phyloP scores from a whole-genome alignment of 495 filamentous ascomycete genomes.

The Trichocladium uniseriatum region DNA sequence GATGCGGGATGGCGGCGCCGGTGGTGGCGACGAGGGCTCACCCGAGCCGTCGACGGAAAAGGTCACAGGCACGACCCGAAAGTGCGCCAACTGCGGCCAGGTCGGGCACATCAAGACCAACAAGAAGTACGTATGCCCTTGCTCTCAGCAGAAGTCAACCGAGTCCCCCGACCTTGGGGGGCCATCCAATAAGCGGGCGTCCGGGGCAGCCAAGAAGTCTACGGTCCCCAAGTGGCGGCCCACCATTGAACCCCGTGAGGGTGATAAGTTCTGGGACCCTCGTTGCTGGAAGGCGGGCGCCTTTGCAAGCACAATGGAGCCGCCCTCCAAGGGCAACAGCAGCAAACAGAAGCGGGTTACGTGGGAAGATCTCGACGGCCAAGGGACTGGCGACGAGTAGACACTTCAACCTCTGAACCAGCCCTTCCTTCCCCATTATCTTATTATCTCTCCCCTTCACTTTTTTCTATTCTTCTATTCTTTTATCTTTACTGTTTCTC shows the following conservation, averaged over 20 bases:
- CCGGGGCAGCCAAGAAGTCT: too few relatives aligned
- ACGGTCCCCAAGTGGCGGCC: background rate
- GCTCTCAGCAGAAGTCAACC: background rate
- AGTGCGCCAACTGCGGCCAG: conserved; percentile 94
- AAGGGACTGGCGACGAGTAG: background rate
- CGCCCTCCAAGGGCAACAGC: background rate
- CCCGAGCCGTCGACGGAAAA: conserved; percentile 44
- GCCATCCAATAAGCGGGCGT: background rate
- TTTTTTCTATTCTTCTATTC: background rate
- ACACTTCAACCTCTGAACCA: background rate
- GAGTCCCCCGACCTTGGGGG: background rate
- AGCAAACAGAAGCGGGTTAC: background rate
- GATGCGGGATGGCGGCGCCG: conserved; percentile 34
- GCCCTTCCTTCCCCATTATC: background rate
- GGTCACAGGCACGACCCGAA: conserved; percentile 64
- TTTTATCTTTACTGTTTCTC: background rate
- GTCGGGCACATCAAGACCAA: conserved; percentile 99
- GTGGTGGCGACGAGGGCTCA: conserved; percentile 28
- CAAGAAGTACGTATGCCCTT: conserved; percentile 60
- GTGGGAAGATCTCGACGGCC: background rate
- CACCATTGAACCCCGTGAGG: background rate
- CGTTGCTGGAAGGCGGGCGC: background rate
- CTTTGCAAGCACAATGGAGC: background rate
- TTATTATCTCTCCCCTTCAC: background rate
- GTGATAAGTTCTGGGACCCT: conserved; percentile 6